These are phyloP conservation scores for Ceratocystis alfenasii DNA, from an alignment of 2,329 filamentous ascomycete species.

Conservation along the genomic window DNA sequence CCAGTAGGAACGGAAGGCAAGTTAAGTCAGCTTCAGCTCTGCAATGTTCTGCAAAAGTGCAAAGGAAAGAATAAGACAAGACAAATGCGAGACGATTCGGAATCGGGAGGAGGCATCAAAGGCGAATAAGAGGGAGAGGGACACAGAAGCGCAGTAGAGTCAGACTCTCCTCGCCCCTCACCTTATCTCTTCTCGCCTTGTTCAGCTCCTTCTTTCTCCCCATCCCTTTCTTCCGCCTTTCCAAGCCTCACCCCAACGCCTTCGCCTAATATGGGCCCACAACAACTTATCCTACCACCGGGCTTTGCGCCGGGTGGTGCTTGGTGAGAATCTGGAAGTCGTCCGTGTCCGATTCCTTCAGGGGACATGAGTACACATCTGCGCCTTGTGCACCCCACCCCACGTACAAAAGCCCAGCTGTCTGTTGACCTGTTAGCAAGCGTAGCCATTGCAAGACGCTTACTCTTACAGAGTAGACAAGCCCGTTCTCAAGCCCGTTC, in stretches of 20 bases:
- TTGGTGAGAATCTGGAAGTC: neutral
- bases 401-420: constrained; percentile 46
- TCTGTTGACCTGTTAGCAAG: constrained; percentile 26
- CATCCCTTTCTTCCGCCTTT: too few species aligned
- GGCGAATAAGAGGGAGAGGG: neutral
- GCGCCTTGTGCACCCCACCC: constrained; percentile 48
- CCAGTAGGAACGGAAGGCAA: constrained; percentile 17
- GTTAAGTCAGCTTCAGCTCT: neutral
- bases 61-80: neutral
- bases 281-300: neutral
- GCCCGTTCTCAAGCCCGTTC: neutral
- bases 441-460: neutral
- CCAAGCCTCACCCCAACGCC: neutral
- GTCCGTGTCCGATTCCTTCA: neutral
- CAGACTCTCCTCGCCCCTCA: neutral
- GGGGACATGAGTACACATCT: constrained; percentile 23
- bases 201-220: too few species aligned
- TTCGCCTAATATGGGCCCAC: neutral
- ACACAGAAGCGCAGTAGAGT: neutral
- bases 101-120: neutral
- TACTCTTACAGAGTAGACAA: neutral
- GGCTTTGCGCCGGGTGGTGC: neutral
- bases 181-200: too few species aligned
- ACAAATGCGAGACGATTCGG: neutral
- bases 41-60: neutral